Percentiles rank a stretch among this genome's conserved stretches.
phyloP scores from a whole-genome alignment of 139 green algal genomes.

The Raphidocelis subcapitata region DNA sequence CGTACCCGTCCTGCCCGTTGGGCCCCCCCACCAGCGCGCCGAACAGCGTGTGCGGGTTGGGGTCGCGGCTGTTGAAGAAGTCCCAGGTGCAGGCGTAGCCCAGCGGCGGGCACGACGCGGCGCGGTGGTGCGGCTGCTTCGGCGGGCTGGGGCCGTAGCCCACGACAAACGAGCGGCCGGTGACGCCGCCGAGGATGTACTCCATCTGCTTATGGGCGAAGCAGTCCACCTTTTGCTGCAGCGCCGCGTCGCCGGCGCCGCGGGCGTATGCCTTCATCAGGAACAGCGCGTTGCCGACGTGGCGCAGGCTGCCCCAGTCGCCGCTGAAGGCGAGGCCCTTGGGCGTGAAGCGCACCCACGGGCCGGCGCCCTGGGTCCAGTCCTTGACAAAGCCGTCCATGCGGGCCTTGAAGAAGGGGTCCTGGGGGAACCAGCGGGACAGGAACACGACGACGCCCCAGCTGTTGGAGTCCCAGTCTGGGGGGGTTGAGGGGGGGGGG shows the following conservation, averaged over 20 bases:
- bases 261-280: constrained; percentile 23
- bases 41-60: constrained; percentile 58
- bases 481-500: no score
- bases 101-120: constrained; percentile 6
- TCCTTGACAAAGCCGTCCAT: constrained; percentile 15
- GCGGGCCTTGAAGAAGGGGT: neutral
- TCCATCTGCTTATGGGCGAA: constrained; percentile 23
- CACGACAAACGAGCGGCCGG: constrained; percentile 29
- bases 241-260: neutral
- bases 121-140: constrained; percentile 26
- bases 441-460: constrained; percentile 17
- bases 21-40: constrained; percentile 69
- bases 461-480: constrained; percentile 27
- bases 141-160: constrained; percentile 30
- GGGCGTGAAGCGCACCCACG: constrained; percentile 14
- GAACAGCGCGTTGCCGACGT: constrained; percentile 26
- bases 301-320: constrained; percentile 24
- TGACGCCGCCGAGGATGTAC: constrained; percentile 32
- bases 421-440: constrained; percentile 24
- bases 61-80: constrained; percentile 6
- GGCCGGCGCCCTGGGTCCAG: constrained; percentile 18
- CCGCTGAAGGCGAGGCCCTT: constrained; percentile 21
- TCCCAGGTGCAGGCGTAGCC: constrained; percentile 20
- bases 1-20: constrained; percentile 28
- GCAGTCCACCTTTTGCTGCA: constrained; percentile 11